Evolutionary conservation across 805 yeast genomes (phyloP), one percentile per base, ranked within the genome.

Genomic region (Pachysolen tannophilus): DNA sequence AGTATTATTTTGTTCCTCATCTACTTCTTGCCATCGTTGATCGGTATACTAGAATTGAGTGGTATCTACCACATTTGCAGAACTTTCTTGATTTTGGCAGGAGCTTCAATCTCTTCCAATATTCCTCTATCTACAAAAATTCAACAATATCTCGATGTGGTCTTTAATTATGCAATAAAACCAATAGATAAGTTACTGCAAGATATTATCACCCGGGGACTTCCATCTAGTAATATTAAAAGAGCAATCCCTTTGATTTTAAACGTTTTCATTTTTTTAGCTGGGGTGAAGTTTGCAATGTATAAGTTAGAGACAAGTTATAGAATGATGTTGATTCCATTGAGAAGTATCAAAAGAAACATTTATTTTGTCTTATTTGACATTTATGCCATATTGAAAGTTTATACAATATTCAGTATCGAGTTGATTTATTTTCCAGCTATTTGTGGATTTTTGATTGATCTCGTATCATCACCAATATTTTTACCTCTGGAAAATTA

Each of bases 371-470:
- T 68, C 2, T 49, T 80, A 20, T 72, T 77, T 47, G 80, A 75
- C 39, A 42, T 75, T 8, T 58, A 67, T 15, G 67, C 80, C 23
- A 77, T 94, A 2, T 48, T 78, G 17, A 90, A 88, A 52, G 94
- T 90, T 10, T 73, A 84, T 38, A 47, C 72, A 9, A 69, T 92
- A 18, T 82, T 88, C 49, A 69, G 78, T 5, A 69, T 85, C 32
- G 98, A 92, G 52, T 67, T 87, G 33, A 67, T 82, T n/a, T 63
- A 80, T 6, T 90, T 92, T 61, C 98, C 98, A 1, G 65, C 82
- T 0, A 76, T 76, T 46, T 87, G 97, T 49, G 98, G 98, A 2
- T 56, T 74, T 44, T 69, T 86, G 49, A 54, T 90, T 19, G 88
- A 82, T 45, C 61, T 81, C 39, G 78, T 86, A 3, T 43, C 78